Evolutionary conservation across 345 rosid species (phyloP).

Genomic region (Syzygium oleosum): DNA sequence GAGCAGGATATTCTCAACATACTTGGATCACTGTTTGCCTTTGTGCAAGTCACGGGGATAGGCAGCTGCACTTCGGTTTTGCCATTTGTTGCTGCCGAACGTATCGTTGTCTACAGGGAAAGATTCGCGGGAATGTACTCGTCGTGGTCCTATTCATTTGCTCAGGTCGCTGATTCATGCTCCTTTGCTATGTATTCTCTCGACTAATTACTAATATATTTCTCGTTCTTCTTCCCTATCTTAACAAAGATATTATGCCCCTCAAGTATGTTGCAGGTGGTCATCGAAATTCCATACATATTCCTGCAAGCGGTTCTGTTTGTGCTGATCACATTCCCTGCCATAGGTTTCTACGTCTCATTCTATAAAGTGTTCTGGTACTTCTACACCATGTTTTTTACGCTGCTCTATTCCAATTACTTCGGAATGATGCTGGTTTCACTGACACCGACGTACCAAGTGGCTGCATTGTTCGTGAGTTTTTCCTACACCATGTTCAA

Average conservation of each 20-base stretch:
- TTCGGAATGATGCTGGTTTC: conserved; percentile 40
- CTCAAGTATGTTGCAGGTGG: conserved; percentile 13
- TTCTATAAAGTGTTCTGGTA: conserved; percentile 31
- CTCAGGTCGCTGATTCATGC: conserved; percentile 28
- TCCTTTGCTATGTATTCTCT: background rate
- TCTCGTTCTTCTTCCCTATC: no score
- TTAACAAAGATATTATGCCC: background rate
- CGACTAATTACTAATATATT: no score
- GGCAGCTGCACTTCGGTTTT: conserved; percentile 31
- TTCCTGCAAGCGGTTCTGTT: conserved; percentile 24
- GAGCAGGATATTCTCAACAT: conserved; percentile 44
- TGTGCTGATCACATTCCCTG: conserved; percentile 24
- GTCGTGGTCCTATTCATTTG: conserved; percentile 44
- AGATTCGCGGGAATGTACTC: conserved; percentile 46
- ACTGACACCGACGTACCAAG: conserved; percentile 21
- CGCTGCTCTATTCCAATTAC: conserved; percentile 29
- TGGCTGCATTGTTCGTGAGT: conserved; percentile 20
- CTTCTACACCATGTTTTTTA: conserved; percentile 27
- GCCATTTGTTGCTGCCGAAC: conserved; percentile 31
- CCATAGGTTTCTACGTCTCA: conserved; percentile 21
- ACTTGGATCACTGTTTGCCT: conserved; percentile 28
- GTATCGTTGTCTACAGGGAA: conserved; percentile 48
- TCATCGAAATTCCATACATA: conserved; percentile 33
- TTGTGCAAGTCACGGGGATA: conserved; percentile 22
- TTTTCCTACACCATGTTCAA: conserved; percentile 13